These are phyloP conservation scores for Cyclospora cayetanensis DNA, from an alignment of 169 alveolate species.

Conservation along the genomic window DNA sequence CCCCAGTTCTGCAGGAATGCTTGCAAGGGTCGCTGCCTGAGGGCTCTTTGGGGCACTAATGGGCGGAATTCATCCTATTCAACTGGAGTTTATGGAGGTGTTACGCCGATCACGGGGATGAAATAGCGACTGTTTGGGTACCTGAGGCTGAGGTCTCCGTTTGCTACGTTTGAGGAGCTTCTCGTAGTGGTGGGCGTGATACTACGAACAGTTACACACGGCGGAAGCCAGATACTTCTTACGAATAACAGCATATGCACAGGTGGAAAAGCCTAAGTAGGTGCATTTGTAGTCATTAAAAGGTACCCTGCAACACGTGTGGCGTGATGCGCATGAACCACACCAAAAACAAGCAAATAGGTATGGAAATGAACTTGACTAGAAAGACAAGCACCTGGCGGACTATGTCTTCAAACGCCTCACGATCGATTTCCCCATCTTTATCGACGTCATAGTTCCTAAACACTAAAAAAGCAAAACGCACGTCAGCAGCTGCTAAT, in stretches of 20 bases:
- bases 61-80: too few relatives aligned
- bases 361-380: neutral
- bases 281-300: neutral
- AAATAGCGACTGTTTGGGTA: too few relatives aligned
- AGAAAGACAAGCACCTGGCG: constrained; percentile 38
- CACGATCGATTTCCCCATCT: constrained; percentile 67
- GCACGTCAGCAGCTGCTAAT: neutral
- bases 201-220: neutral
- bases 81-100: too few relatives aligned
- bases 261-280: neutral
- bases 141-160: neutral
- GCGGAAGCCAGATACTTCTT: too few relatives aligned
- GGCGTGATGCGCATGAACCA: neutral
- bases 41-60: too few relatives aligned
- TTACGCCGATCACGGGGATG: too few relatives aligned
- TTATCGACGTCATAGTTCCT: constrained; percentile 58
- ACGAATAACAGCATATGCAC: neutral
- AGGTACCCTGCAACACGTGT: too few relatives aligned
- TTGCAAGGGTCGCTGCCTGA: too few relatives aligned
- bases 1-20: too few relatives aligned
- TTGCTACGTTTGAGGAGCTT: constrained; percentile 4
- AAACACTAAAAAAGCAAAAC: constrained; percentile 20
- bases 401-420: constrained; percentile 49
- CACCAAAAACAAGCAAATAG: neutral
- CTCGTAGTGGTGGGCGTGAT: constrained; percentile 24